Evolutionary conservation across 2,329 filamentous ascomycete species (phyloP), one percentile per base, ranked within the genome.

Genomic region (Penicillium sp.): DNA sequence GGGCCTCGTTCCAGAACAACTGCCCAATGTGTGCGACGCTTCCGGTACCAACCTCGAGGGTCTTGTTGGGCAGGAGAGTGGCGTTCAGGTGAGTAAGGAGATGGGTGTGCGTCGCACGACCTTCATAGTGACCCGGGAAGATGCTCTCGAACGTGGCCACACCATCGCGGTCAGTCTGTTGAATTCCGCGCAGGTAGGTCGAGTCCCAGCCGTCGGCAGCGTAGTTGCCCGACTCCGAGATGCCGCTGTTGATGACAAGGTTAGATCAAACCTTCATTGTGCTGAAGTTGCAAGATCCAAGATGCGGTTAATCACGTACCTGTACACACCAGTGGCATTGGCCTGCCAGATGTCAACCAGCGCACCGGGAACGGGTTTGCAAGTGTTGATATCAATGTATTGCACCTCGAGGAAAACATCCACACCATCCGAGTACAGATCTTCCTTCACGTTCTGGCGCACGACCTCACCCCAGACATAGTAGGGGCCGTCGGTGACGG

Each of bases 101-200:
- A 61, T 83, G 80, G 45, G 79, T 79, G 67, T 83, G 81, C 2
- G 69, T 74, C 2, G 79, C 71, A 7, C 80, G 75, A 1, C 75
- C 75, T 0, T 69, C 61, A 57, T 79, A 80, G 64, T 79, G 77
- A n/a, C 77, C 77, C 0, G 77, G 77, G 65, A 79, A 69, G 45
- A 72, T 69, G 9, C 77, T 81, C 34, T 79, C 73, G 64, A 82
- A 81, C 45, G 67, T 69, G 14, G 77, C 77, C 11, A 82, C 75
- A 38, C 80, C 80, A 41, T 80, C 76, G 2, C 64, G 56, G 56
- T 81, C 73, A 1, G 77, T 77, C 11, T 70, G 64, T 61, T 79
- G 76, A 41, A 81, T 74, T 31, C 80, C 80, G 3, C 80, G 77
- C 5, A 81, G 71, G 66, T 73, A 81, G 13, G 77, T 80, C 1